phyloP scores from a whole-genome alignment of 345 rosid species.

The Salix brachista region DNA sequence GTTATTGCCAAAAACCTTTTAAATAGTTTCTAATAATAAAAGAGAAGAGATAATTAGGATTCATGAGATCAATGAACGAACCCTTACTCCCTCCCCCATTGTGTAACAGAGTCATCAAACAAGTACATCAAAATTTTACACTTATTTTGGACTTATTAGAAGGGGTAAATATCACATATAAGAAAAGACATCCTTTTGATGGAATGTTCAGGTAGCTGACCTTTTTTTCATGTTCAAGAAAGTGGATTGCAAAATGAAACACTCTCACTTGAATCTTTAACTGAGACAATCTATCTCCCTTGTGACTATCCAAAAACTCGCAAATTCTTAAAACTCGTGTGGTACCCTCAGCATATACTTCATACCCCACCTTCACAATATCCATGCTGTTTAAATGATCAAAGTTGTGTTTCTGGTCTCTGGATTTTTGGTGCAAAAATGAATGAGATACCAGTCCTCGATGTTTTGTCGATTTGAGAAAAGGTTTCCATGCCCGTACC shows the following conservation, averaged over 20 bases:
- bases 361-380: conserved; percentile 66
- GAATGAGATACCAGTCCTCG: conserved; percentile 55
- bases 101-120: too few relatives aligned
- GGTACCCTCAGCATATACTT: conserved; percentile 88
- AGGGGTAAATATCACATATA: neutral
- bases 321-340: conserved; percentile 80
- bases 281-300: conserved; percentile 33
- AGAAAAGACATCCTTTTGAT: neutral
- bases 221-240: conserved; percentile 67
- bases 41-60: neutral
- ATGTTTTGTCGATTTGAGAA: conserved; percentile 48
- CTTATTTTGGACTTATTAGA: neutral
- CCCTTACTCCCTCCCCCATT: too few relatives aligned
- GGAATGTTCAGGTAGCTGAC: conserved; percentile 25
- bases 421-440: conserved; percentile 34
- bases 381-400: conserved; percentile 41
- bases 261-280: conserved; percentile 69
- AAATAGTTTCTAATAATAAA: neutral
- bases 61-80: neutral
- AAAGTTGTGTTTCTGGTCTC: conserved; percentile 36
- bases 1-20: neutral
- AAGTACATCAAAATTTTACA: neutral
- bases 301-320: conserved; percentile 49
- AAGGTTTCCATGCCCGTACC: conserved; percentile 89
- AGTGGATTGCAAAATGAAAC: conserved; percentile 53